phyloP scores from a whole-genome alignment of 805 yeast genomes.

The Schwanniomyces pseudopolymorphus region DNA sequence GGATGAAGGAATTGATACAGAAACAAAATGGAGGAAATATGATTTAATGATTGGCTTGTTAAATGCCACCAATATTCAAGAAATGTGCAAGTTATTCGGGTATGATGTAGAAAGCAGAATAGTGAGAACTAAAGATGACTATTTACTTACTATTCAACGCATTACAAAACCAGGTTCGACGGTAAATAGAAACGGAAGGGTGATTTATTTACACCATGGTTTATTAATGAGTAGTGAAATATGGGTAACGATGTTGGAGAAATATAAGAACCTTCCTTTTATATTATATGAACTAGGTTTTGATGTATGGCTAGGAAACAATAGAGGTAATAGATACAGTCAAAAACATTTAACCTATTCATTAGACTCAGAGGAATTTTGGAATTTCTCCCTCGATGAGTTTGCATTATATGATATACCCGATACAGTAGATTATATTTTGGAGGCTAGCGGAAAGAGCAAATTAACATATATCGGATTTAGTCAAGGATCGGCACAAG shows the following conservation, averaged over 20 bases:
- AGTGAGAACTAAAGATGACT: slow-evolving; percentile 75
- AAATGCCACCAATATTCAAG: slow-evolving; percentile 54
- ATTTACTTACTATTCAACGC: slow-evolving; percentile 73
- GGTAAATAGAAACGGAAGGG: slow-evolving; percentile 28
- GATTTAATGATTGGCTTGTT: slow-evolving; percentile 37
- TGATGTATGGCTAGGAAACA: slow-evolving; percentile 87
- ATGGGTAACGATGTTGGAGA: slow-evolving; percentile 55
- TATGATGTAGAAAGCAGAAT: slow-evolving; percentile 74
- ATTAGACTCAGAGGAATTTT: slow-evolving; percentile 51
- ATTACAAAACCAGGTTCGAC: slow-evolving; percentile 37
- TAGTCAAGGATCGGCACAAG: slow-evolving; percentile 93
- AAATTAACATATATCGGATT: slow-evolving; percentile 78
- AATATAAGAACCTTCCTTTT: slow-evolving; percentile 59
- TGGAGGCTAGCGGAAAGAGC: slow-evolving; percentile 42
- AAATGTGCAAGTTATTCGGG: slow-evolving; percentile 68
- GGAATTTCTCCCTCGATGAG: slow-evolving; percentile 92
- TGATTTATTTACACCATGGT: slow-evolving; percentile 89
- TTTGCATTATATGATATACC: slow-evolving; percentile 92
- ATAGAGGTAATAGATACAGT: slow-evolving; percentile 73
- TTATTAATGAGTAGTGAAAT: slow-evolving; percentile 82
- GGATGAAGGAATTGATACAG: slow-evolving; percentile 13
- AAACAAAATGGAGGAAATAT: slow-evolving; percentile 19
- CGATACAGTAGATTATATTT: slow-evolving; percentile 70
- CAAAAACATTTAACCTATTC: slow-evolving; percentile 58
- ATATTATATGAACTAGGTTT: slow-evolving; percentile 75